Percentiles rank a stretch among this genome's conserved stretches.
Evolutionary conservation across 257 asterid species (phyloP).

Genomic region (Paulownia fortunei): DNA sequence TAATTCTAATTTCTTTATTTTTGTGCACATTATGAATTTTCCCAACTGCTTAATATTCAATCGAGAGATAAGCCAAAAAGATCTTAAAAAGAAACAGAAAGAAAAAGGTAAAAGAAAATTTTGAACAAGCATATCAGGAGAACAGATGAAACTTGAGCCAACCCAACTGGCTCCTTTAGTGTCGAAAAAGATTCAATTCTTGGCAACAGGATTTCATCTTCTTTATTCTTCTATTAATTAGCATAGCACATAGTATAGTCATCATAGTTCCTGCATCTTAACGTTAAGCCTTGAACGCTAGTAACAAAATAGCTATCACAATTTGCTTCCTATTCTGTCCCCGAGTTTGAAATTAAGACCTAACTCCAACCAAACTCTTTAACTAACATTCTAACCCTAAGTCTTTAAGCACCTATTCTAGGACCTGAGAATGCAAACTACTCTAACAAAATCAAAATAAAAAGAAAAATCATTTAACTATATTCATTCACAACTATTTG

Average conservation of each 20-base stretch:
- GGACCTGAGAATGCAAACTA: background rate
- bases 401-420: constrained; percentile 8
- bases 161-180: background rate
- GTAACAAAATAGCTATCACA: background rate
- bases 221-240: constrained; percentile 14
- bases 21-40: background rate
- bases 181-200: background rate
- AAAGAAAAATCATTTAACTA: background rate
- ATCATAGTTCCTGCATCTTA: constrained; percentile 3
- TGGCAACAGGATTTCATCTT: background rate
- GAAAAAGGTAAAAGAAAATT: background rate
- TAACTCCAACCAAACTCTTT: constrained; percentile 27
- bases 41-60: constrained; percentile 8
- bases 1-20: background rate
- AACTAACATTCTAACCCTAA: constrained; percentile 14
- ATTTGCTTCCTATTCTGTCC: constrained; percentile 24
- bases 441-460: background rate
- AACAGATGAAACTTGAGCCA: background rate
- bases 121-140: too few relatives aligned
- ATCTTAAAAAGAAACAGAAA: background rate
- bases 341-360: constrained; percentile 9
- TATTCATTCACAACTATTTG: constrained; percentile 12
- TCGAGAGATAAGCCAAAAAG: background rate
- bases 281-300: constrained; percentile 10
- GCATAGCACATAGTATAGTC: background rate